Conservation (phyloP, 306 rosid genomes). For the Medicago lupulina region DNA sequence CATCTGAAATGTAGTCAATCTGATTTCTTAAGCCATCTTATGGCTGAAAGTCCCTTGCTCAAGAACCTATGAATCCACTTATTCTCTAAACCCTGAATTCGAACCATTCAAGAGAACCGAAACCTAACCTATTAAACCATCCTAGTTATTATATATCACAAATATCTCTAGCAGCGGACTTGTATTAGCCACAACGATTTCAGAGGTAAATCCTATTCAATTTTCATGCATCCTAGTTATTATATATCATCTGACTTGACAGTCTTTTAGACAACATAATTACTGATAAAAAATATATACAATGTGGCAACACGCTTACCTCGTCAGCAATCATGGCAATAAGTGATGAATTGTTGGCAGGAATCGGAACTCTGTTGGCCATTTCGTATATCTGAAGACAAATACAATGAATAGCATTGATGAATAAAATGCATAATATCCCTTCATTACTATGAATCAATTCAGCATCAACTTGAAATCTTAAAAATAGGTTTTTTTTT, state of each 20-base stretch:
- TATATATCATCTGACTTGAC: background rate
- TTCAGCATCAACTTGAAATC: background rate
- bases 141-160: too few relatives aligned
- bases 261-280: background rate
- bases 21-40: slow-evolving; percentile 23
- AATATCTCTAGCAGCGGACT: background rate
- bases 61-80: background rate
- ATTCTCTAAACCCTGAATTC: background rate
- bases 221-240: background rate
- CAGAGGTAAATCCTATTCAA: background rate
- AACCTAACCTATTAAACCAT: background rate
- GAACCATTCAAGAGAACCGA: background rate
- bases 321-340: slow-evolving; percentile 96
- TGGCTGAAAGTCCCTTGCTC: background rate
- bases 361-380: slow-evolving; percentile 75
- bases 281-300: background rate
- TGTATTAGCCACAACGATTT: background rate
- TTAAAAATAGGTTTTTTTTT: background rate
- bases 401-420: background rate
- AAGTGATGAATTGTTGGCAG: slow-evolving; percentile 67
- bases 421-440: slow-evolving; percentile 9
- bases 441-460: slow-evolving; percentile 6
- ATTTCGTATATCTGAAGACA: slow-evolving; percentile 47
- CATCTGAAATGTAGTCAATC: slow-evolving; percentile 7
- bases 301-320: slow-evolving; percentile 48